Conservation (phyloP, 441 rosid genomes). For the Erodium moschatum region DNA sequence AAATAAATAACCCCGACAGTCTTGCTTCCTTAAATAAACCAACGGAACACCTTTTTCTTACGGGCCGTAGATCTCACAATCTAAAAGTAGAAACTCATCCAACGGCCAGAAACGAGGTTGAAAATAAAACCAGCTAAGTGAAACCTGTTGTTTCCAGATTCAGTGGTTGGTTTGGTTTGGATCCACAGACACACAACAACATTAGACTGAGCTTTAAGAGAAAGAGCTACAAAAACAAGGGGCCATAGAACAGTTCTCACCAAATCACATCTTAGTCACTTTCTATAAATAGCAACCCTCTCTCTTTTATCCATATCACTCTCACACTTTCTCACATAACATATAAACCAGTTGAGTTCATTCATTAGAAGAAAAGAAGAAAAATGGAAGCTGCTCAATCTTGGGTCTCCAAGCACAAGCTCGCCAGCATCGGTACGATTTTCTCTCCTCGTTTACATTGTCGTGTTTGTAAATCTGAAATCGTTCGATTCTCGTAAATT, state of each 20-base stretch:
- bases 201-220: too few species aligned
- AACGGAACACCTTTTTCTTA: neutral
- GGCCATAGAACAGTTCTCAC: constrained; percentile 25
- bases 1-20: too few species aligned
- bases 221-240: constrained; percentile 16
- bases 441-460: too few species aligned
- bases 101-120: neutral
- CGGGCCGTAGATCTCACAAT: neutral
- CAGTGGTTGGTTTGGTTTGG: constrained; percentile 18
- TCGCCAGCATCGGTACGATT: constrained; percentile 41
- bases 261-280: neutral
- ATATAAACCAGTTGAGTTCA: neutral
- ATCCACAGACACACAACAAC: too few species aligned
- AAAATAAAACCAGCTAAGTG: constrained; percentile 20
- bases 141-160: constrained; percentile 33
- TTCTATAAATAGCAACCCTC: constrained; percentile 24
- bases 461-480: too few species aligned
- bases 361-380: neutral
- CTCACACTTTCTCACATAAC: neutral
- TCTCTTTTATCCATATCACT: neutral
- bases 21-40: too few species aligned
- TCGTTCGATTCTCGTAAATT: too few species aligned
- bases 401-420: constrained; percentile 53
- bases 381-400: constrained; percentile 45
- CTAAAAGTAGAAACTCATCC: neutral